Evolutionary conservation across 2,329 filamentous ascomycete genomes (phyloP), one percentile per base, ranked within the genome.

Genomic region (Scedosporium dehoogii): DNA sequence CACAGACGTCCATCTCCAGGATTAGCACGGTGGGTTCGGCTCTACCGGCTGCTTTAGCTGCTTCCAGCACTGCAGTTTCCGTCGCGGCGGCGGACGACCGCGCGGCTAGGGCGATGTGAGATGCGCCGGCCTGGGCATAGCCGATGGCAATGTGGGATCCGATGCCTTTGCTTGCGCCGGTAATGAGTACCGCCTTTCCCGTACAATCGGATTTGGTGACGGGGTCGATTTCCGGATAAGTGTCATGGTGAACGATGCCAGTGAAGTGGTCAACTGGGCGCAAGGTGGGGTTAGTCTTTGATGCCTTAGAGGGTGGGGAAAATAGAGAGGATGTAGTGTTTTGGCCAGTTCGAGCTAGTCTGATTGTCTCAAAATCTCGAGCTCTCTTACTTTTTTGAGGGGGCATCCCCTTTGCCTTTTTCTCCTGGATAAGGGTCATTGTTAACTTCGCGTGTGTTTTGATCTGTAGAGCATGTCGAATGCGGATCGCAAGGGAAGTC

Each of bases 101-200:
- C 0, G 82, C 83, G 6, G 73, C 78, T 21, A 87, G 73, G 16
- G 78, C 79, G 62, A 88, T 82, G 29, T 72, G 69, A 0, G 78
- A 75, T 33, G 78, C 79, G 4, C 80, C 80, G 4, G 83, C 82
- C 66, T 73, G 73, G 21, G 83, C 84, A 66, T 79, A 87, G 9
- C 81, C 78, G n/a, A 81, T 68, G 1, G 82, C 83, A 3, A 78
- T 81, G 14, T 78, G 76, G 2, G 73, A 74, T 5, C 85, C 84
- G 42, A 85, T 78, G 3, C 83, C 82, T 46, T 78, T 79, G 2
- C 79, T 81, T 0, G 79, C 82, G 7, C 83, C 84, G 0, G 78
- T 83, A 59, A 87, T 78, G 63, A 87, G 75, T 56, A 78, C 70
- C 6, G 70, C 69, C 60, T 74, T 74, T 5, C 72, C 72, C 3